Evolutionary conservation across 2,329 filamentous ascomycete genomes (phyloP).

Genomic region (Pseudogymnoascus sp.): DNA sequence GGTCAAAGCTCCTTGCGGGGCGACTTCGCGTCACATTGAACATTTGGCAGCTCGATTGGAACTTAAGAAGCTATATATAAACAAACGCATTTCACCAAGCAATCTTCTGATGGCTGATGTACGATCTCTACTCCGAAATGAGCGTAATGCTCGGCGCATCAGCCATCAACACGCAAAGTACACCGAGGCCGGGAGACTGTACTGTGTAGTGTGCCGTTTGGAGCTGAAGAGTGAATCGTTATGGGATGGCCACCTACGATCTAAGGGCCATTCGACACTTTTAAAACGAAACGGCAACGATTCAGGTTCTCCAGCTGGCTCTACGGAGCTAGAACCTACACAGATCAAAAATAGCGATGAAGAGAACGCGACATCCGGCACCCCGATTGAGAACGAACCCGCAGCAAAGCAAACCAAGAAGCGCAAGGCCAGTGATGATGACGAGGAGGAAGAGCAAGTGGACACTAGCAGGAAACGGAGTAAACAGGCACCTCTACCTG

Average conservation of each 20-base stretch:
- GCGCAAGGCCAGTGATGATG: slow-evolving; percentile 37
- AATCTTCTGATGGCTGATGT: slow-evolving; percentile 61
- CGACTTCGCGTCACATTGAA: background rate
- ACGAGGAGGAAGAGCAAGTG: slow-evolving; percentile 31
- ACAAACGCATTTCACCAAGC: background rate
- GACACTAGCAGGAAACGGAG: slow-evolving; percentile 38
- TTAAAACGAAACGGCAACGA: slow-evolving; percentile 25
- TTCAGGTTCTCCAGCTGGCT: slow-evolving; percentile 12
- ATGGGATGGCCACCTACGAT: slow-evolving; percentile 57
- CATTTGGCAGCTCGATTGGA: slow-evolving; percentile 3
- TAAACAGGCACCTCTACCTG: slow-evolving; percentile 26
- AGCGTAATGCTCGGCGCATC: slow-evolving; percentile 66
- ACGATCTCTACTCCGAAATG: slow-evolving; percentile 68
- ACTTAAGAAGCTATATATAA: background rate
- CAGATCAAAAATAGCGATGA: background rate
- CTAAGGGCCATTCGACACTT: slow-evolving; percentile 37
- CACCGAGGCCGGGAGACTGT: slow-evolving; percentile 57
- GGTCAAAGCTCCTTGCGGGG: slow-evolving; percentile 2
- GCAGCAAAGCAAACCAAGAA: slow-evolving; percentile 35
- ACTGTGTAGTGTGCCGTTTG: slow-evolving; percentile 60
- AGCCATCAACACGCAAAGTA: slow-evolving; percentile 62
- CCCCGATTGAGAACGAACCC: background rate
- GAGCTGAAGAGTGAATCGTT: slow-evolving; percentile 57
- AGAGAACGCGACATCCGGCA: background rate
- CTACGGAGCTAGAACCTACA: background rate